Evolutionary conservation across 2,329 filamentous ascomycete species (phyloP).

Genomic region (Huntiella decipiens): DNA sequence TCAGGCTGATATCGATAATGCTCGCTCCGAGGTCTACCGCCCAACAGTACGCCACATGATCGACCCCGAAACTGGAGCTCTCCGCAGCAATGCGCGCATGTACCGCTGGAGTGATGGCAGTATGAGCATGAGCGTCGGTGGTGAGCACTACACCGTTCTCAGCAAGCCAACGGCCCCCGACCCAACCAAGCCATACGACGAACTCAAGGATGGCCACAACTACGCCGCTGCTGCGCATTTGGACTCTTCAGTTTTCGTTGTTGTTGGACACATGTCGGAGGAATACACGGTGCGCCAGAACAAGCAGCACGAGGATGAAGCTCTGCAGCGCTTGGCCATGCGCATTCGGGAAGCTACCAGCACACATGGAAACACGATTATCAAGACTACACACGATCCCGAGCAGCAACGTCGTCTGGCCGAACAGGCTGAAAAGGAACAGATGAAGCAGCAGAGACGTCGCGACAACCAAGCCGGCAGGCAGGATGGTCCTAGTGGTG

Average conservation of each 20-base stretch:
- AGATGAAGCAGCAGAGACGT: slow-evolving; percentile 43
- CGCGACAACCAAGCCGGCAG: slow-evolving; percentile 49
- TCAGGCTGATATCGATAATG: slow-evolving; percentile 34
- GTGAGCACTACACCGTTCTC: slow-evolving; percentile 56
- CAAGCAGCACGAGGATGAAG: slow-evolving; percentile 49
- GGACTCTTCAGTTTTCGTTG: slow-evolving; percentile 46
- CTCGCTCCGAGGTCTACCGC: slow-evolving; percentile 35
- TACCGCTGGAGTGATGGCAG: slow-evolving; percentile 67
- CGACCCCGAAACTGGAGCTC: slow-evolving; percentile 42
- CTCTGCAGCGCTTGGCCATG: slow-evolving; percentile 47
- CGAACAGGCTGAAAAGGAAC: slow-evolving; percentile 56
- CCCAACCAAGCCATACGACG: slow-evolving; percentile 39
- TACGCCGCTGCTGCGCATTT: slow-evolving; percentile 58
- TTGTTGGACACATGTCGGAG: slow-evolving; percentile 58
- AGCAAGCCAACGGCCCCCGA: slow-evolving; percentile 50
- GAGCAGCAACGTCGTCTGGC: slow-evolving; percentile 57
- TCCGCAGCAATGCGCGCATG: slow-evolving; percentile 58
- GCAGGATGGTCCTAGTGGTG: slow-evolving; percentile 37
- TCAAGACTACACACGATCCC: slow-evolving; percentile 53
- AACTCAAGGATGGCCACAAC: slow-evolving; percentile 53
- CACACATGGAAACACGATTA: slow-evolving; percentile 42
- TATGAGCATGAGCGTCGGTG: slow-evolving; percentile 54
- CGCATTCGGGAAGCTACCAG: slow-evolving; percentile 45
- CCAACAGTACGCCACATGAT: slow-evolving; percentile 51
- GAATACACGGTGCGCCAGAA: slow-evolving; percentile 51